A percentile compares a stretch with the other conserved stretches of the same genome.
Evolutionary conservation across 2,329 filamentous ascomycete genomes (phyloP).

Genomic region (Clarireedia homoeocarpa): DNA sequence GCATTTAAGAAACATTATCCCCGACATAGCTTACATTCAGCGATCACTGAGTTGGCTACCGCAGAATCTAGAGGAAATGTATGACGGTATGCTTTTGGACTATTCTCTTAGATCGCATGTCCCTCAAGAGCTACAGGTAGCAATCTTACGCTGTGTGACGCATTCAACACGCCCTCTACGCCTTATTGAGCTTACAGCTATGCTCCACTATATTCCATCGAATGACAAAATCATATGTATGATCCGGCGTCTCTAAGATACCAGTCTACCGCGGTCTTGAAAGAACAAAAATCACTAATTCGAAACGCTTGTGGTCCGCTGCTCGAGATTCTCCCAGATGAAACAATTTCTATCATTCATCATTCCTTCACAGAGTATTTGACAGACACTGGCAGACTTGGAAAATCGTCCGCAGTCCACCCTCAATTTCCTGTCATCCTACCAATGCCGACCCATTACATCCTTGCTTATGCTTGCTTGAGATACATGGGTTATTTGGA

Average conservation of each 20-base stretch:
- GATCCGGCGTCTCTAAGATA: no score
- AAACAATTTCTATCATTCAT: slow-evolving; percentile 38
- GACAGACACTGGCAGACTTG: slow-evolving; percentile 18
- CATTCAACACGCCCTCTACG: slow-evolving; percentile 19
- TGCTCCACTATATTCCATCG: background rate
- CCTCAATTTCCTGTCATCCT: background rate
- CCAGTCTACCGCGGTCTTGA: background rate
- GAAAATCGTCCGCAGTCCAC: background rate
- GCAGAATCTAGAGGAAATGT: slow-evolving; percentile 22
- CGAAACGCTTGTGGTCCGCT: slow-evolving; percentile 33
- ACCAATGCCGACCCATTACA: no score
- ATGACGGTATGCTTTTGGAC: slow-evolving; percentile 17
- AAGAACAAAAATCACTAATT: slow-evolving; percentile 24
- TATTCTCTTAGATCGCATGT: slow-evolving; percentile 7
- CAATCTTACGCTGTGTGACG: slow-evolving; percentile 14
- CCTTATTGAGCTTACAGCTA: slow-evolving; percentile 6
- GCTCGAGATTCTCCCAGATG: slow-evolving; percentile 38
- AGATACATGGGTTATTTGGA: no score
- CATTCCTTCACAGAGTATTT: slow-evolving; percentile 42
- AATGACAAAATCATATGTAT: no score
- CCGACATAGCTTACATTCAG: background rate
- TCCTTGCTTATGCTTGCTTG: no score
- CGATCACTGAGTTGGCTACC: slow-evolving; percentile 5
- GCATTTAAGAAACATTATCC: background rate
- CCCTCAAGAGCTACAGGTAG: slow-evolving; percentile 12